Evolutionary conservation across 305 asterid genomes (phyloP), one percentile per base, ranked within the genome.

Genomic region (Plantago rigida): DNA sequence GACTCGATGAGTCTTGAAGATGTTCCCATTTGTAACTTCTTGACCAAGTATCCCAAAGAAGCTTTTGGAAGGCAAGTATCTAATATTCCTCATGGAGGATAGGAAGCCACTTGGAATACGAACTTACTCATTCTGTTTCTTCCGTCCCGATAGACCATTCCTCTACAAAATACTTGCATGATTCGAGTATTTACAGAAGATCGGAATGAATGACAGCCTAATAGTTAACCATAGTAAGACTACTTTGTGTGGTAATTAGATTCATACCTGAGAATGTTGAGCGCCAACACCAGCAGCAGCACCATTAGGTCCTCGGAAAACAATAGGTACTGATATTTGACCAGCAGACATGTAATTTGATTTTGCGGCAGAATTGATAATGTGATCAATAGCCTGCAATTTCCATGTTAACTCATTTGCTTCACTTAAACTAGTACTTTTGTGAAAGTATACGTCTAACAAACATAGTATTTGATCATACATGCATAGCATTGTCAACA

Each of bases 201-300:
- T 63, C 2, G 9, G 48, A 45, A 46, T 12, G 14, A 26, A 47
- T 12, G 26, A 24, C 3, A 56, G 49, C 61, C 45, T 22, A 55
- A 14, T 51, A 24, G 56, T 22, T 64, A 64, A 60, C 50, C 52
- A 59, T 31, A 31, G 39, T 5, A 22, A 22, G 26, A 22, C 26
- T 22, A 22, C 26, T 22, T 22, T 22, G 26, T 22, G 26, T 22
- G 26, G 26, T 22, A 22, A 22, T 22, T 31, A 31, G 39, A 4
- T 31, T 31, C 5, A 31, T 79, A 91, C 96, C 85, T 91, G 96
- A 31, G 98, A 91, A 74, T 91, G 98, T 72, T 91, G 95, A 54
- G 98, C 97, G 62, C 92, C 96, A 47, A 91, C 98, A 48, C 96
- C 95, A 71, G 96, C 87, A 64, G 97, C 97, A 49, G 92, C 95